These are phyloP conservation scores for Pseudotsuga menziesii DNA, from an alignment of 75 land plant genomes.

Conservation along the genomic window DNA sequence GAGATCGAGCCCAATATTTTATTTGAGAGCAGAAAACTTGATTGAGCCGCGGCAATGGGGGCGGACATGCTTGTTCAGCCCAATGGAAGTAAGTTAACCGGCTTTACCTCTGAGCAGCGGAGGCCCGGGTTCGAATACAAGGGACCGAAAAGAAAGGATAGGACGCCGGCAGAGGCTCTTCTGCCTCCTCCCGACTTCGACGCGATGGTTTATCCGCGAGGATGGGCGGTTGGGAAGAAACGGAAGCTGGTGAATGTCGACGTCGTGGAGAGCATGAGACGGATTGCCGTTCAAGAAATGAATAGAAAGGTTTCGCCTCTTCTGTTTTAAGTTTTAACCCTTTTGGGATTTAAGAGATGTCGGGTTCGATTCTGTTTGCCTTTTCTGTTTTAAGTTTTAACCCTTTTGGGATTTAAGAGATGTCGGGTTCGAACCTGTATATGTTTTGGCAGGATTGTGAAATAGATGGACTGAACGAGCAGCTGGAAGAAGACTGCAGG, in stretches of 20 bases:
- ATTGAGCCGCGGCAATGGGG: background rate
- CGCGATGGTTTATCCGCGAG: conserved; percentile 60
- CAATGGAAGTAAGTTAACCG: background rate
- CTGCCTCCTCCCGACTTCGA: conserved; percentile 95
- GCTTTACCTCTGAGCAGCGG: conserved; percentile 41
- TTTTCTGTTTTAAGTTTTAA: background rate
- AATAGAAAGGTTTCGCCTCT: conserved; percentile 68
- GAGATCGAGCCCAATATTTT: no score
- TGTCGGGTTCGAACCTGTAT: background rate
- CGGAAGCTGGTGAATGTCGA: conserved; percentile 93
- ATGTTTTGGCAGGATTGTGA: conserved; percentile 64
- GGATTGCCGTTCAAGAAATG: conserved; percentile 94
- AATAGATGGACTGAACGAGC: conserved; percentile 84
- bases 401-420: background rate
- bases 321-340: background rate
- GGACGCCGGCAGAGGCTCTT: conserved; percentile 43
- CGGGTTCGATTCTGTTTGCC: background rate
- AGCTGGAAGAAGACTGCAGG: conserved; percentile 75
- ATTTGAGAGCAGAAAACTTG: no score
- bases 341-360: background rate
- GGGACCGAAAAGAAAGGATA: conserved; percentile 37
- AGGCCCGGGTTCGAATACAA: conserved; percentile 67
- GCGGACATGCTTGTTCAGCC: background rate
- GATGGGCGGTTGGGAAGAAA: conserved; percentile 91
- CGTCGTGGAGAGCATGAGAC: conserved; percentile 97